phyloP scores from a whole-genome alignment of 192 early-diverging fungal species.

The Backusella australiensis region DNA sequence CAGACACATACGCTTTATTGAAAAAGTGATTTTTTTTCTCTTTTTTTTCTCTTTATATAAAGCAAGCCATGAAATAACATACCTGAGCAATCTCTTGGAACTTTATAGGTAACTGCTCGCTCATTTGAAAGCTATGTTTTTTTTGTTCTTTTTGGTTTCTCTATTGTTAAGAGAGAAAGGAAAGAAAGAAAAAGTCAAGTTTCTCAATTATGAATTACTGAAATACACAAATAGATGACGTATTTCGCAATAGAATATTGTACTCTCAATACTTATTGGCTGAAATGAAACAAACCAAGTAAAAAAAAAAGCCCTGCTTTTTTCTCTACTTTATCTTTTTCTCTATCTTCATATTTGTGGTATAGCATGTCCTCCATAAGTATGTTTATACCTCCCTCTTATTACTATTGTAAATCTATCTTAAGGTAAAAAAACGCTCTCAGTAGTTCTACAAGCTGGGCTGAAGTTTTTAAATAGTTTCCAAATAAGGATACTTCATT shows the following conservation, averaged over 20 bases:
- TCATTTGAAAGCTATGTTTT: constrained; percentile 43
- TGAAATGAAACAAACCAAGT: neutral
- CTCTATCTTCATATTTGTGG: neutral
- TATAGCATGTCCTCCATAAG: neutral
- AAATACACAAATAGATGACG: constrained; percentile 1
- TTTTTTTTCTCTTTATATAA: neutral
- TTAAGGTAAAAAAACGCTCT: neutral
- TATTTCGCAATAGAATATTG: neutral
- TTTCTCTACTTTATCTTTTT: neutral
- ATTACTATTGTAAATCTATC: neutral
- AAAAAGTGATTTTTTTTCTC: neutral
- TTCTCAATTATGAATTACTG: neutral
- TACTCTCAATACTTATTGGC: neutral
- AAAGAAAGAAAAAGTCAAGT: neutral
- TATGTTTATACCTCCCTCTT: neutral
- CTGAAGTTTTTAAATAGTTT: neutral
- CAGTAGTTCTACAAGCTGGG: neutral
- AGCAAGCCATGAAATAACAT: constrained; percentile 34
- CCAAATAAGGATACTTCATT: neutral
- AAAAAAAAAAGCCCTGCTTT: neutral
- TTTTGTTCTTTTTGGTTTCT: neutral
- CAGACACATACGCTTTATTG: too few species aligned
- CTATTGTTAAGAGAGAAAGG: neutral
- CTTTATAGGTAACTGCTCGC: constrained; percentile 83
- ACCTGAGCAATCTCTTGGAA: constrained; percentile 96